These are phyloP conservation scores for Exophiala mesophila DNA, from an alignment of 2,329 filamentous ascomycete genomes.

Conservation along the genomic window DNA sequence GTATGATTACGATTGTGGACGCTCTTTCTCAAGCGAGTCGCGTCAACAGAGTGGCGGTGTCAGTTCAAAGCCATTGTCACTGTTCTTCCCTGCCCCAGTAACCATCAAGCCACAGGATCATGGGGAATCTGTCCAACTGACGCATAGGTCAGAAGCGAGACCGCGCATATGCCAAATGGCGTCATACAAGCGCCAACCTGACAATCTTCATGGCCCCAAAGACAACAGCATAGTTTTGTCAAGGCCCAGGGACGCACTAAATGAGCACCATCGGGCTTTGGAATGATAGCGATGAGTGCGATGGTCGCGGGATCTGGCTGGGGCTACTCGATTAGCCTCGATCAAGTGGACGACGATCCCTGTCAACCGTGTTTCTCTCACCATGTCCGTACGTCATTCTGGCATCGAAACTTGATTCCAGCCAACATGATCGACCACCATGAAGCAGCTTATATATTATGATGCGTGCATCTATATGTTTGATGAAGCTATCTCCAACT, in stretches of 20 bases:
- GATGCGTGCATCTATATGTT: background rate
- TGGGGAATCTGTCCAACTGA: background rate
- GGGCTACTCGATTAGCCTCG: constrained; percentile 4
- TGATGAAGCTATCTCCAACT: background rate
- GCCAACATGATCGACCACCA: background rate
- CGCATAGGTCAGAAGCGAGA: background rate
- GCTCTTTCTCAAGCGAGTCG: too few species aligned
- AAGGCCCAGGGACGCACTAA: too few species aligned
- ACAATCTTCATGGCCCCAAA: too few species aligned
- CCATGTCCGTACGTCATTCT: constrained; percentile 9
- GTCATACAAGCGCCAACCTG: constrained; percentile 8
- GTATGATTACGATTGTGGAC: too few species aligned
- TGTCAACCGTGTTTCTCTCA: background rate
- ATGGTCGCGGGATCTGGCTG: too few species aligned
- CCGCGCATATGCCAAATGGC: constrained; percentile 7
- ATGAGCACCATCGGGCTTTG: too few species aligned
- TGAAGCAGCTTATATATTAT: constrained; percentile 1
- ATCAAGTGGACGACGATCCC: constrained; percentile 15
- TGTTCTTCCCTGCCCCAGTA: background rate
- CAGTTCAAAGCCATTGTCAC: background rate
- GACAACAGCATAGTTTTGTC: too few species aligned
- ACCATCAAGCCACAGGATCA: constrained; percentile 10
- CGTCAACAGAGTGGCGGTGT: too few species aligned
- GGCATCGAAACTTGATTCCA: constrained; percentile 12
- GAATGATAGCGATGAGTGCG: too few species aligned